Conservation (phyloP, 306 rosid species). For the Castanea mollissima region DNA sequence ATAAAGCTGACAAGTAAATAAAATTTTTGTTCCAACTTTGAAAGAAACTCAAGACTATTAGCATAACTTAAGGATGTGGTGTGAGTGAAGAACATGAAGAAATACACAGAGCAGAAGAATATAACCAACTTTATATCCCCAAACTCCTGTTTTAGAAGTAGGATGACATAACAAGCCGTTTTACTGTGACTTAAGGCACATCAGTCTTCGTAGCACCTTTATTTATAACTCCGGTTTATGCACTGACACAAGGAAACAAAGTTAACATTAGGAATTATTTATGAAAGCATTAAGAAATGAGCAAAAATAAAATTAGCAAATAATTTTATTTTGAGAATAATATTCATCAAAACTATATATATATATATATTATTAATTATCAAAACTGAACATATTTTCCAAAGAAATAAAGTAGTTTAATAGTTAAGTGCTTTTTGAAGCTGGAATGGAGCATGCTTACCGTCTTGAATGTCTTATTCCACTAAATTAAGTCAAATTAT, state of each 20-base stretch:
- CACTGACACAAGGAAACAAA: not conserved
- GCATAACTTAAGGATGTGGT: constrained; percentile 16
- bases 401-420: not conserved
- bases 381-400: not conserved
- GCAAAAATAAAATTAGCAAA: not conserved
- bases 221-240: not conserved
- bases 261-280: not conserved
- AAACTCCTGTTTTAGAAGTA: not conserved
- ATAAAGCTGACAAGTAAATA: not conserved
- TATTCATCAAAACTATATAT: not conserved
- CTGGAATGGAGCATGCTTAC: not conserved
- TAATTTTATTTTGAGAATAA: not conserved
- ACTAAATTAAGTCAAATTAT: no score
- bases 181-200: constrained; percentile 18
- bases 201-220: not conserved
- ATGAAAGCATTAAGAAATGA: not conserved
- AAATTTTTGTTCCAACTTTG: not conserved
- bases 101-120: not conserved
- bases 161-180: not conserved
- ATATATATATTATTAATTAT: not conserved
- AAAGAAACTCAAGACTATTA: constrained; percentile 4
- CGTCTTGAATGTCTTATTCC: no score
- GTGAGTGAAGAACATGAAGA: not conserved
- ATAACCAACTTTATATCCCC: not conserved
- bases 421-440: not conserved